Base-by-base conservation (phyloP, 2,329 filamentous ascomycete genomes). In the Penicillium sp. region DNA sequence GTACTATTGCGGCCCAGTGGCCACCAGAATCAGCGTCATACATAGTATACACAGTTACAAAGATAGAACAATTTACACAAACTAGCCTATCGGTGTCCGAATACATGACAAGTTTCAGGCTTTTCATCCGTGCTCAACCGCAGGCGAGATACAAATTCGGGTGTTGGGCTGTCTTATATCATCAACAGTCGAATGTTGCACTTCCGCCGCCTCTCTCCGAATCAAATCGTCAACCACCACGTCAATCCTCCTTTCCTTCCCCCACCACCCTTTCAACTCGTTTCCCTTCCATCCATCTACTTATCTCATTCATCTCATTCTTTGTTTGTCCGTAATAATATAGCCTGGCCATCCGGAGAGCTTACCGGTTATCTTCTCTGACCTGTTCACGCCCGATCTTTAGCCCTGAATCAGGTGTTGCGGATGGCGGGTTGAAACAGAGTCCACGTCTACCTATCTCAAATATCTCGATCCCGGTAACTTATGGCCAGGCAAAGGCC, bases 401-500 rank as follows among this genome's bases (percentile, higher is more conserved):
- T 49, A 43, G 46, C 44, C 46, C 40, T 42, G n/a, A 15, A 37
- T 38, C 59, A 59, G 46, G 53, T 50, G 52, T 63, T 37, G 64
- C 69, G 69, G 63, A 75, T 75, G 72, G 72, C 72, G 66, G 68
- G 65, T 69, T 72, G 62, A 68, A 50, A 63, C 62, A 63, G 67
- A 62, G 52, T 59, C 52, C 56, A 62, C 58, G 56, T 65, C 60
- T 56, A 67, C 63, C 50, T 52, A 57, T 64, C 61, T 58, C 42
- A 63, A 58, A 35, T 37, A 24, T 59, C 62, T 60, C 59, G 63
- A 65, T 54, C 23, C 65, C 60, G 62, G 62, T 61, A 67, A 73
- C 71, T 68, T 73, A 75, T 75, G 72, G 72, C 71, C 69, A 73
- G 69, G 63, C 71, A 69, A 71, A 71, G 66, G 68, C 66, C 69